These are phyloP conservation scores for Agroathelia rolfsii DNA, from an alignment of 1,284 basidiomycete species.

Conservation along the genomic window DNA sequence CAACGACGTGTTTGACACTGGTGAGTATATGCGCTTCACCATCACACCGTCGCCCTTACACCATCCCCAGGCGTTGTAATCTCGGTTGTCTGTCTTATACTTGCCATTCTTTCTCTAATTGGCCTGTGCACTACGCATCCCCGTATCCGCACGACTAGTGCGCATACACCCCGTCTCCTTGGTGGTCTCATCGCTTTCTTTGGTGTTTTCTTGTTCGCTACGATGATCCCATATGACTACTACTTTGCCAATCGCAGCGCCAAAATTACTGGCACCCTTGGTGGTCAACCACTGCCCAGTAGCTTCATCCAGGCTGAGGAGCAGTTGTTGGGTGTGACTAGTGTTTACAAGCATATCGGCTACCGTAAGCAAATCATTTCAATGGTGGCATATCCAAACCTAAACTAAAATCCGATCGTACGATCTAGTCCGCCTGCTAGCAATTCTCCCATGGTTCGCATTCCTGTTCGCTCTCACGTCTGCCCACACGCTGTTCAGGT, in stretches of 20 bases:
- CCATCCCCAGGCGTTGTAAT: conserved; percentile 31
- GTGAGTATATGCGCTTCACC: background rate
- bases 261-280: conserved; percentile 33
- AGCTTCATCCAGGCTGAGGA: conserved; percentile 29
- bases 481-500: no score
- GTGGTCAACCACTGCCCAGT: conserved; percentile 26
- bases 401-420: conserved; percentile 16
- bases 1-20: conserved; percentile 13
- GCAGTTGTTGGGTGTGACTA: conserved; percentile 29
- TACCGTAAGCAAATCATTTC: conserved; percentile 33
- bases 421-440: conserved; percentile 30
- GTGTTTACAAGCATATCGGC: conserved; percentile 34
- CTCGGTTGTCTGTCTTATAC: conserved; percentile 31
- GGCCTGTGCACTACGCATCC: conserved; percentile 24
- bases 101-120: conserved; percentile 29
- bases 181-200: conserved; percentile 32
- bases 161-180: conserved; percentile 24
- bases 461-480: conserved; percentile 31
- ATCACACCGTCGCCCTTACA: background rate
- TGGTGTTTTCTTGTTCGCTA: conserved; percentile 40
- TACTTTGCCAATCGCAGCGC: conserved; percentile 41
- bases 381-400: conserved; percentile 15
- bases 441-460: conserved; percentile 41
- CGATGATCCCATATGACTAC: conserved; percentile 40
- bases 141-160: conserved; percentile 14